Evolutionary conservation across 371 early-diverging fungal genomes (phyloP), one percentile per base, ranked within the genome.

Genomic region (Mycotypha africana): DNA sequence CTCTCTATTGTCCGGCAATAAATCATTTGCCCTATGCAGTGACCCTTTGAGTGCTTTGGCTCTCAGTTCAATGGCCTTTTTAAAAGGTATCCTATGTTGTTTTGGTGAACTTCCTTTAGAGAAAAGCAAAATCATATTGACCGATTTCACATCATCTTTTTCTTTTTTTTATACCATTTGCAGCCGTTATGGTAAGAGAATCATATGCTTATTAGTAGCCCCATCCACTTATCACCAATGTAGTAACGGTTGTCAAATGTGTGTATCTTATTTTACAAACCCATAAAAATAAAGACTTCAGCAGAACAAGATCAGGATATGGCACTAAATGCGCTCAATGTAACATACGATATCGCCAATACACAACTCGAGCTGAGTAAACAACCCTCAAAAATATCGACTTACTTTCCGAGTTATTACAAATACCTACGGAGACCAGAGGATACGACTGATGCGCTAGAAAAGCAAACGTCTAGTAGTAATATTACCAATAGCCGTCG

Each of bases 231-330:
- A n/a, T n/a, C n/a, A n/a, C n/a, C n/a, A n/a, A n/a, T n/a, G n/a
- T n/a, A n/a, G n/a, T n/a, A n/a, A n/a, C n/a, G n/a, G n/a, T n/a
- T n/a, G n/a, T n/a, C n/a, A n/a, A n/a, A n/a, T n/a, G n/a, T n/a
- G n/a, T n/a, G n/a, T n/a, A n/a, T 19, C 31, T 32, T 4, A 21
- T 22, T 32, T 4, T 43, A 28, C 12, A 36, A 8, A 12, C 31
- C 44, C n/a, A n/a, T n/a, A n/a, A n/a, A n/a, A n/a, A n/a, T n/a
- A n/a, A n/a, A 76, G 74, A 76, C 74, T 12, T 71, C 67, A 35
- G 62, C 63, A 26, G 77, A 73, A 33, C 55, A 65, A 23, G 77
- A 76, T 53, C 69, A 71, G 32, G 56, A 55, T 28, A 46, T 63
- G 24, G 77, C 77, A 26, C 64, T 69, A 24, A 41, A 61, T 42